phyloP scores from a whole-genome alignment of 768 basidiomycete species.

The Paxillus involutus region DNA sequence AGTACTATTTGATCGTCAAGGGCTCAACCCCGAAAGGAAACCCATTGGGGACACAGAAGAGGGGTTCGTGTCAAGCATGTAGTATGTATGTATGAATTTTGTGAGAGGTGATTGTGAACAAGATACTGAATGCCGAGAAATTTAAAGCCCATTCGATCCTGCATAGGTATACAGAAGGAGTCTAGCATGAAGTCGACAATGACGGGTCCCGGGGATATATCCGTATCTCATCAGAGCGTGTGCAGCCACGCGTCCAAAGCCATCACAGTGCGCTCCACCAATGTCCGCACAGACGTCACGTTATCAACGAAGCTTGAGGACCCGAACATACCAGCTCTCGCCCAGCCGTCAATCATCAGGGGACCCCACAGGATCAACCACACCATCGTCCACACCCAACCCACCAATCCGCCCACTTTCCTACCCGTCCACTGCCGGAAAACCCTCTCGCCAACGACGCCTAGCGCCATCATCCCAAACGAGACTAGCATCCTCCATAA shows the following conservation, averaged over 20 bases:
- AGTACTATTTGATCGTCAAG: no score
- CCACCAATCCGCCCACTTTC: conserved; percentile 28
- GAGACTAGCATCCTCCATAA: conserved; percentile 42
- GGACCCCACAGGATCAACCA: conserved; percentile 26
- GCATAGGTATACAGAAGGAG: no score
- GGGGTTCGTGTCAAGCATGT: no score
- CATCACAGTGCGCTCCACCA: conserved; percentile 11
- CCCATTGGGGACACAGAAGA: no score
- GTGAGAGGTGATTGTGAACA: no score
- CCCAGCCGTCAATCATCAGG: conserved; percentile 24
- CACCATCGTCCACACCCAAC: conserved; percentile 36
- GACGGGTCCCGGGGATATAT: no score
- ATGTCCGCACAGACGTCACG: conserved; percentile 1
- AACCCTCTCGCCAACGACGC: conserved; percentile 44
- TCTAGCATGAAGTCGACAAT: no score
- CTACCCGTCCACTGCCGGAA: conserved; percentile 22
- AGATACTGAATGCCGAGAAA: no score
- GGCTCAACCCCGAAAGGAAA: no score
- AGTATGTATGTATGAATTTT: no score
- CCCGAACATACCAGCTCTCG: conserved; percentile 11
- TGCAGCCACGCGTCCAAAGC: conserved; percentile 16
- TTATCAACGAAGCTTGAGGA: conserved; percentile 6
- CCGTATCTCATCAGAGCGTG: neutral
- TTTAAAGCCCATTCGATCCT: no score
- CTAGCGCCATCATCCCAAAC: conserved; percentile 57